These are phyloP conservation scores for Amanita pallidorosea DNA, from an alignment of 768 basidiomycete genomes.

Conservation along the genomic window DNA sequence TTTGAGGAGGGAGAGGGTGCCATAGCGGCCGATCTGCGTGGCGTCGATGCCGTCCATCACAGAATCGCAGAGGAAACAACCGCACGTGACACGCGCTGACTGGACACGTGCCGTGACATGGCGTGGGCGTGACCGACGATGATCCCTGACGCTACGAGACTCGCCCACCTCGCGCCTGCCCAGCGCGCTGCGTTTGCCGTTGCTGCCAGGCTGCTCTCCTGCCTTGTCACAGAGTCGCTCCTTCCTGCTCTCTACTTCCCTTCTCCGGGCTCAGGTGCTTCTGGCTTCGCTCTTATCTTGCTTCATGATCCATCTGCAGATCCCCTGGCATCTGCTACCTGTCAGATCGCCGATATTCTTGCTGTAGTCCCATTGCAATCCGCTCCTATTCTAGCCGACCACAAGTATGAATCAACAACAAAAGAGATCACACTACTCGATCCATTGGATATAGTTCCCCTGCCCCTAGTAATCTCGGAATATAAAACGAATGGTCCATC, in stretches of 20 bases:
- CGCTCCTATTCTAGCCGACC: constrained; percentile 34
- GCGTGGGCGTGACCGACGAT: constrained; percentile 10
- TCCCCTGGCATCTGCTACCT: constrained; percentile 7
- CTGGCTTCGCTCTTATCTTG: constrained; percentile 32
- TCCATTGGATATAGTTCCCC: constrained; percentile 42
- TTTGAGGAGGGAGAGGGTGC: constrained; percentile 57
- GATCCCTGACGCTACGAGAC: constrained; percentile 15
- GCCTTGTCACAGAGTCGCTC: constrained; percentile 47
- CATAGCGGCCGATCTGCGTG: constrained; percentile 49
- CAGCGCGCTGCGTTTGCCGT: constrained; percentile 39
- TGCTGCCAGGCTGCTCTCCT: constrained; percentile 40
- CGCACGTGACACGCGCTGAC: not conserved
- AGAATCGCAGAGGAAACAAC: not conserved
- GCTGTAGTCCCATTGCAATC: constrained; percentile 37
- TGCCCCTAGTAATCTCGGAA: constrained; percentile 14
- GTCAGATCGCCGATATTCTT: constrained; percentile 26
- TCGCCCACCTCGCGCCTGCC: constrained; percentile 20
- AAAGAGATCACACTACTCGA: constrained; percentile 39
- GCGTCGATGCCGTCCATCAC: constrained; percentile 1
- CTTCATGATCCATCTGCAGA: constrained; percentile 17
- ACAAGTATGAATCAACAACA: constrained; percentile 17
- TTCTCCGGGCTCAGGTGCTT: constrained; percentile 19
- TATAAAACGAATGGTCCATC: constrained; percentile 7
- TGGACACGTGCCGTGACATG: constrained; percentile 4
- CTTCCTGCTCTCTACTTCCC: constrained; percentile 36